Conservation (phyloP, 2,329 filamentous ascomycete species). For the Claviceps capensis region DNA sequence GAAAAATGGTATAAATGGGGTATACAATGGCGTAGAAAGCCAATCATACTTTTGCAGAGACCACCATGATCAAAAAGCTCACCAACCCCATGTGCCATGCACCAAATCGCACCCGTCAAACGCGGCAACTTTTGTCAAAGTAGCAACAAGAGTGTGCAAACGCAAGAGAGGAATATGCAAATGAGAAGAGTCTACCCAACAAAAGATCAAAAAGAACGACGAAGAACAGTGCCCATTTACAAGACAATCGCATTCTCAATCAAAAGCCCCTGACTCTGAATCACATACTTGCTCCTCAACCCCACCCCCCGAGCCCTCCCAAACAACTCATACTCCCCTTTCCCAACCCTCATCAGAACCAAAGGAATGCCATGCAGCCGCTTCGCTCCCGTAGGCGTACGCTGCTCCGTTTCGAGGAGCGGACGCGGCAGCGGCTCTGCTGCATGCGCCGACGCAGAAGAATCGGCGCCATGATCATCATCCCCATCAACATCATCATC, state of each 20-base stretch:
- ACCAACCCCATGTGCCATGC: too few species aligned
- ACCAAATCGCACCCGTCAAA: too few species aligned
- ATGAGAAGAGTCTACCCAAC: too few species aligned
- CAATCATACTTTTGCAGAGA: too few species aligned
- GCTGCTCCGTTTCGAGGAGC: constrained; percentile 61
- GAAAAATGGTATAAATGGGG: too few species aligned
- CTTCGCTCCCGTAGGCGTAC: constrained; percentile 53
- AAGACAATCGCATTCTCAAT: constrained; percentile 66
- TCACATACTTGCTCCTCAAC: constrained; percentile 62
- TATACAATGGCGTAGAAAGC: too few species aligned
- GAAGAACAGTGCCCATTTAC: constrained; percentile 7
- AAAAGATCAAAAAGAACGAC: background rate
- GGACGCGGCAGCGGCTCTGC: constrained; percentile 37
- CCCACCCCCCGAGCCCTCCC: constrained; percentile 53
- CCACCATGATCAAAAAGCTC: too few species aligned
- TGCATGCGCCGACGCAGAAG: constrained; percentile 6
- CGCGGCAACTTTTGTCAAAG: too few species aligned
- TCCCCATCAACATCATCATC: too few species aligned
- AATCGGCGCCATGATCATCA: constrained; percentile 10
- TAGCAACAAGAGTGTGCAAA: too few species aligned
- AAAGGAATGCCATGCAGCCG: constrained; percentile 64
- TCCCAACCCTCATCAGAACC: constrained; percentile 67
- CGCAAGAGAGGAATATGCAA: too few species aligned
- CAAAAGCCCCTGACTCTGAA: constrained; percentile 66
- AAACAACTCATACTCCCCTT: constrained; percentile 46